These are phyloP conservation scores for Rhodotorula sp. DNA, from an alignment of 1,284 basidiomycete genomes.

Conservation along the genomic window DNA sequence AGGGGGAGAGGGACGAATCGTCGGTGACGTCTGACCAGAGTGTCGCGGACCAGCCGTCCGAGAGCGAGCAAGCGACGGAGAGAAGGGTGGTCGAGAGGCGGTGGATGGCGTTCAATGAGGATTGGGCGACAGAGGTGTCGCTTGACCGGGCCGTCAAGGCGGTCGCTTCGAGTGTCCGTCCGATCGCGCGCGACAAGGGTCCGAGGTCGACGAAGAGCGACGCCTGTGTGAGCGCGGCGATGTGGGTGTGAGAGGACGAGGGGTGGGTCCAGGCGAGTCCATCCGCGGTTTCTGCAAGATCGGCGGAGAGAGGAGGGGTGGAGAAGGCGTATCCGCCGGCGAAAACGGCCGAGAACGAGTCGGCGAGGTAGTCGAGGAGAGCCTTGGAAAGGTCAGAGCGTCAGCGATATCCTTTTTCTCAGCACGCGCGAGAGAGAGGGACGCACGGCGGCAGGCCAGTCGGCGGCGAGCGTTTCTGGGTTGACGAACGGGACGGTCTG, in stretches of 20 bases:
- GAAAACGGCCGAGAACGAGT: conserved; percentile 32
- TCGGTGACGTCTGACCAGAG: conserved; percentile 36
- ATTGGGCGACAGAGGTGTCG: not conserved
- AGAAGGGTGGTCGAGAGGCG: conserved; percentile 14
- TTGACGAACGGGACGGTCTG: conserved; percentile 36
- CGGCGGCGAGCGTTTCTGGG: conserved; percentile 8
- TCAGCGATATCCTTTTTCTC: too few species aligned
- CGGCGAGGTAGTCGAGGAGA: conserved; percentile 13
- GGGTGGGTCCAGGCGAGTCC: conserved; percentile 34
- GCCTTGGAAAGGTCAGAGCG: conserved; percentile 3
- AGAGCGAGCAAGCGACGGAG: conserved; percentile 11
- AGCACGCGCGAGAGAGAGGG: too few species aligned
- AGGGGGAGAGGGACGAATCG: conserved; percentile 21
- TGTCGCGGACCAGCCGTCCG: conserved; percentile 29
- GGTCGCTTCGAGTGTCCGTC: conserved; percentile 35
- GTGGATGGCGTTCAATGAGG: conserved; percentile 15
- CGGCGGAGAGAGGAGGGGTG: conserved; percentile 18
- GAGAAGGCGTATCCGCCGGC: conserved; percentile 36
- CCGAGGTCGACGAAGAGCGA: conserved; percentile 32
- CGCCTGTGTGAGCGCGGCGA: conserved; percentile 8
- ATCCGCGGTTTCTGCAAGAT: conserved; percentile 15
- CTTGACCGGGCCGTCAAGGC: conserved; percentile 6
- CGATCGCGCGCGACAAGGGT: conserved; percentile 38
- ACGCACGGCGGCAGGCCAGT: conserved; percentile 2
- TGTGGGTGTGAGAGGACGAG: conserved; percentile 23